Conservation (phyloP, 2,329 filamentous ascomycete genomes). For the Coniella vitis region DNA sequence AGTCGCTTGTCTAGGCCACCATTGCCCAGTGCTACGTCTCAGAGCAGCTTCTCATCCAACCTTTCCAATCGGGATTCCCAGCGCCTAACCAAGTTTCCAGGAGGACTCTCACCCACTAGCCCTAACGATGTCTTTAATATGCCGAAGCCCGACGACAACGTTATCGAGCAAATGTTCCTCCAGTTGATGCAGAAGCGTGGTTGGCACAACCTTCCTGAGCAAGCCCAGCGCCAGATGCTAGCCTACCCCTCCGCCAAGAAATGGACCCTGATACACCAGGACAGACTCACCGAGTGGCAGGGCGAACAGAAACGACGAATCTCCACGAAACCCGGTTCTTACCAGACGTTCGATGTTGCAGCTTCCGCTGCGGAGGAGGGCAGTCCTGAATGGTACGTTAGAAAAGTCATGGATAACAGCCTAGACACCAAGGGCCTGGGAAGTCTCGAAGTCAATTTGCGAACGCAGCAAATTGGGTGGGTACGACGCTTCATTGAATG, state of each 20-base stretch:
- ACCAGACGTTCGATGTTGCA: slow-evolving; percentile 57
- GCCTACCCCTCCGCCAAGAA: slow-evolving; percentile 93
- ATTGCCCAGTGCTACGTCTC: slow-evolving; percentile 49
- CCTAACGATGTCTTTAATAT: slow-evolving; percentile 51
- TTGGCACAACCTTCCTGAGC: slow-evolving; percentile 94
- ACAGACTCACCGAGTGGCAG: slow-evolving; percentile 87
- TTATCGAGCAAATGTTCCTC: slow-evolving; percentile 87
- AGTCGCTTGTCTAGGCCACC: slow-evolving; percentile 45
- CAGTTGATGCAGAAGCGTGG: slow-evolving; percentile 95
- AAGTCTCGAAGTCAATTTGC: slow-evolving; percentile 86
- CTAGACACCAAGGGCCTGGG: slow-evolving; percentile 87
- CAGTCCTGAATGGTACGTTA: slow-evolving; percentile 96
- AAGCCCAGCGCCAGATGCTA: slow-evolving; percentile 91
- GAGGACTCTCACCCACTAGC: slow-evolving; percentile 24
- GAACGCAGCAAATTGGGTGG: slow-evolving; percentile 97
- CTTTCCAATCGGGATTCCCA: slow-evolving; percentile 48
- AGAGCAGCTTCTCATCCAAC: slow-evolving; percentile 45
- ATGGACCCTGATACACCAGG: slow-evolving; percentile 95
- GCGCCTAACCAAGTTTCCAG: slow-evolving; percentile 48
- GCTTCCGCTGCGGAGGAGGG: slow-evolving; percentile 87
- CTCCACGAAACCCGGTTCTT: slow-evolving; percentile 65
- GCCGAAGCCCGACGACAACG: slow-evolving; percentile 65
- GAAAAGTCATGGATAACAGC: slow-evolving; percentile 91
- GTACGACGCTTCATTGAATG: slow-evolving; percentile 95
- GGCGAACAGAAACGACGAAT: slow-evolving; percentile 84